Evolutionary conservation across 257 asterid genomes (phyloP).

Genomic region (Eucommia ulmoides): DNA sequence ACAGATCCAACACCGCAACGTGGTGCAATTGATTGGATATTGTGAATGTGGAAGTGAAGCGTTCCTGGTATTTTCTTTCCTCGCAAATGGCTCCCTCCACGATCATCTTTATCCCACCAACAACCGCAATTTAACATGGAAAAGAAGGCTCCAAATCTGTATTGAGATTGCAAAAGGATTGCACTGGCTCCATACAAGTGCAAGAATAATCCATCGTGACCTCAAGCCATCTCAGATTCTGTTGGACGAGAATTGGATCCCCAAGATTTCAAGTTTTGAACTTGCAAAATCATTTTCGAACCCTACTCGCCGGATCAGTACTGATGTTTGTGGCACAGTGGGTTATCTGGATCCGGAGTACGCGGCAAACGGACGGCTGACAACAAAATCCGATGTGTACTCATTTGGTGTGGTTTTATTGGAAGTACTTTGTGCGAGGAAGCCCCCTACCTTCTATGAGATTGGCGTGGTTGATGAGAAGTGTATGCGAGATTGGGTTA

Average conservation of each 20-base stretch:
- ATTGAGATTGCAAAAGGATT: conserved; percentile 87
- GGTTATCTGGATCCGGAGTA: conserved; percentile 96
- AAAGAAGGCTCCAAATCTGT: conserved; percentile 59
- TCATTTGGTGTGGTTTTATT: conserved; percentile 77
- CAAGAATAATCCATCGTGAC: conserved; percentile 80
- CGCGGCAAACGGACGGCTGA: conserved; percentile 88
- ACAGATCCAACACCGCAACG: no score
- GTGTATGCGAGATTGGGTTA: no score
- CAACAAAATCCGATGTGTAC: conserved; percentile 89
- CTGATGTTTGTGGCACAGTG: conserved; percentile 81
- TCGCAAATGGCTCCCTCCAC: no score
- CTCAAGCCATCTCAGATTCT: conserved; percentile 85
- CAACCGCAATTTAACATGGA: conserved; percentile 74
- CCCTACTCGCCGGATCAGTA: conserved; percentile 69
- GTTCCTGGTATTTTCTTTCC: no score
- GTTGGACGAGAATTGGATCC: conserved; percentile 57
- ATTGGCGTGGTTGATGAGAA: no score
- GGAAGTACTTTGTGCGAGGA: conserved; percentile 78
- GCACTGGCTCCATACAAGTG: conserved; percentile 79
- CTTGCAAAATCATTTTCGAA: conserved; percentile 79
- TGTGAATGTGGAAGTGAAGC: no score
- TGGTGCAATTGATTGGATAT: no score
- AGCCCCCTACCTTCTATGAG: no score
- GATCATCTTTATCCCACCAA: no score
- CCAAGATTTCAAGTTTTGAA: conserved; percentile 89